Conservation (phyloP, 2,329 filamentous ascomycete genomes). For the Ascochyta koolunga region DNA sequence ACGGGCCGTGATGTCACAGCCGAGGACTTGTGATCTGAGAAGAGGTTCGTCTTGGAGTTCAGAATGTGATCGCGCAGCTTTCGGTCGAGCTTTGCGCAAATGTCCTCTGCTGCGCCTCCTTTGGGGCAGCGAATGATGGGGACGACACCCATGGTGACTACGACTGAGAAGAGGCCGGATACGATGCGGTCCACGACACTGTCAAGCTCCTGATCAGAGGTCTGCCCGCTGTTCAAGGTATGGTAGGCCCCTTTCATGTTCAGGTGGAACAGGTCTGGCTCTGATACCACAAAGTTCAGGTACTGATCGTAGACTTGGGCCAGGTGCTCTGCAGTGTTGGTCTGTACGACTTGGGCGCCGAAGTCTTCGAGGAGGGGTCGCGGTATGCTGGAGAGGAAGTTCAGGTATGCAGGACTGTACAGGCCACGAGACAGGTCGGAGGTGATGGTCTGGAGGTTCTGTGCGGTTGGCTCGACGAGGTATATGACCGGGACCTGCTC, state of each 20-base stretch:
- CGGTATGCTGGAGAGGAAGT: conserved; percentile 93
- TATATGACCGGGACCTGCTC: conserved; percentile 76
- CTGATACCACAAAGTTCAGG: conserved; percentile 94
- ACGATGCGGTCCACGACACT: conserved; percentile 88
- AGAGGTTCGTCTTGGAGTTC: conserved; percentile 97
- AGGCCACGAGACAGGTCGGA: conserved; percentile 83
- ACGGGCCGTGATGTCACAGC: conserved; percentile 77
- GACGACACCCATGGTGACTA: conserved; percentile 98
- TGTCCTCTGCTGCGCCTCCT: conserved; percentile 90
- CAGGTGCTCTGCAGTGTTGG: conserved; percentile 86
- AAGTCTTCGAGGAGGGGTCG: conserved; percentile 93
- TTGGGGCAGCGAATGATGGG: conserved; percentile 95
- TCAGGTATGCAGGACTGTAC: conserved; percentile 89
- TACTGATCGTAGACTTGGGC: conserved; percentile 96
- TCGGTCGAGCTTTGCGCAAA: conserved; percentile 89
- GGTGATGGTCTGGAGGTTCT: conserved; percentile 83
- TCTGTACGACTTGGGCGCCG: conserved; percentile 81
- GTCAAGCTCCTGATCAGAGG: conserved; percentile 88
- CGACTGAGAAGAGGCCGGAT: conserved; percentile 94
- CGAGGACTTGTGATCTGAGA: conserved; percentile 71
- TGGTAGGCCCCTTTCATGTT: conserved; percentile 95
- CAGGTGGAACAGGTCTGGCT: conserved; percentile 93
- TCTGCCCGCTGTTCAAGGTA: conserved; percentile 92
- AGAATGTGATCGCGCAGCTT: conserved; percentile 96
- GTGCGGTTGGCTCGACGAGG: conserved; percentile 83